Evolutionary conservation across 2,329 filamentous ascomycete genomes (phyloP), one percentile per base, ranked within the genome.

Genomic region (Trichothecium sympodiale): DNA sequence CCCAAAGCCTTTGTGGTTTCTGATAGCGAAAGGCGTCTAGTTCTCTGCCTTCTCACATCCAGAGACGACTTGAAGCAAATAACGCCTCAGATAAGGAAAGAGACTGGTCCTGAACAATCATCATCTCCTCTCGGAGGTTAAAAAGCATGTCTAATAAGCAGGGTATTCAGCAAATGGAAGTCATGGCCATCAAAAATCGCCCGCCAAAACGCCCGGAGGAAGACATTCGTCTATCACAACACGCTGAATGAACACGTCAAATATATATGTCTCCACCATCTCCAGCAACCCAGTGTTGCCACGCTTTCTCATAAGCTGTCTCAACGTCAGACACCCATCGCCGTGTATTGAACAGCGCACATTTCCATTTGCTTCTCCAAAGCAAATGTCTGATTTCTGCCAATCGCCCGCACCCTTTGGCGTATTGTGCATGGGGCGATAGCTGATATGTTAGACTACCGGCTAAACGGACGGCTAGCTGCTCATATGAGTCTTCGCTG

Each of bases 241-340:
- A 25, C 10, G 20, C 20, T 25, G 20, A 25, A 25, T 25, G 10
- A 25, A 25, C 23, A 9, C 10, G 23, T 51, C 41, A 69, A 30
- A 98, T 69, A 69, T 86, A 91, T 45, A 98, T 94, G 64, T 98
- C 91, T 8, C 89, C 88, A n/a, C 83, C 80, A 57, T 86, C 75
- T 10, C 86, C 88, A 29, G 65, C 68, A 28, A 88, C 86, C 89
- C 91, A 98, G 52, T 77, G 74, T 47, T 70, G 69, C 91, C 91
- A 98, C 14, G 88, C 87, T 53, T 83, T 75, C 44, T 83, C 79
- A 55, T 95, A 98, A 10, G 87, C 88, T 41, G 74, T 70, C 62
- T 98, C 91, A 15, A 98, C 62, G 59, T 96, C 88, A 32, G 69
- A 63, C 17, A 96, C 89, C 91, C 91, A 98, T 46, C 91, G 73